These are phyloP conservation scores for Populus pruinosa DNA, from an alignment of 345 rosid genomes.

Conservation along the genomic window DNA sequence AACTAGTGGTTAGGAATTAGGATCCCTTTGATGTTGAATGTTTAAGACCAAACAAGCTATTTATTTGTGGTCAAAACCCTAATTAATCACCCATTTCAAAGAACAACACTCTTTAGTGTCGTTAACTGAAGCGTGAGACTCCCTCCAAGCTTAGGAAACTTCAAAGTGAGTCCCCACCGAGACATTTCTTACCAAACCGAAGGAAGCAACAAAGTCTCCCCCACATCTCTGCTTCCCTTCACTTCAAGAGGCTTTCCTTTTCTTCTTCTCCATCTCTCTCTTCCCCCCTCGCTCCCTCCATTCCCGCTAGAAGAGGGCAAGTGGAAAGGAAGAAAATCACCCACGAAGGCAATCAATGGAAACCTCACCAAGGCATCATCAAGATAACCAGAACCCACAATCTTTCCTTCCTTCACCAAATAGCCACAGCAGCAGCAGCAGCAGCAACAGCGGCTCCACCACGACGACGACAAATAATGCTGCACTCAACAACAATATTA, in stretches of 20 bases:
- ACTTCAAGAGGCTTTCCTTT: constrained; percentile 5
- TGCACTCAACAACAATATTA: constrained; percentile 20
- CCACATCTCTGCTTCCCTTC: not conserved
- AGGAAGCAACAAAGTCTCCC: constrained; percentile 21
- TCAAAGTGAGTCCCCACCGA: constrained; percentile 40
- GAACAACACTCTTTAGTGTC: not conserved
- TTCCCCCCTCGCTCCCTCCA: not conserved
- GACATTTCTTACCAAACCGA: constrained; percentile 61
- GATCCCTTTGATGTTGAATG: not conserved
- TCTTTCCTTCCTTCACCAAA: constrained; percentile 50
- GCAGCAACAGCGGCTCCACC: constrained; percentile 28
- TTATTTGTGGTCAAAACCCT: too few relatives aligned
- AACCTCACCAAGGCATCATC: constrained; percentile 47
- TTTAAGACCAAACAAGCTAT: not conserved
- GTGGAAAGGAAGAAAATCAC: not conserved
- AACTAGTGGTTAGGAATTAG: not conserved
- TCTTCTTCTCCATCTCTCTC: not conserved
- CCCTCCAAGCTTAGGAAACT: not conserved
- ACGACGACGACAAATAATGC: constrained; percentile 30
- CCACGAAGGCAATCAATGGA: constrained; percentile 47
- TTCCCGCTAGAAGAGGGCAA: not conserved
- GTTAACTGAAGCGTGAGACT: not conserved
- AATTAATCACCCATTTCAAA: not conserved
- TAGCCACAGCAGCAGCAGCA: constrained; percentile 41
- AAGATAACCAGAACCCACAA: constrained; percentile 30